phyloP scores from a whole-genome alignment of 176 grass and related monocot species.

The Zea mays region Zm-B73-REFERENCE-NAM-5.0 NC_050100.1:99956001-99956500 shows the following conservation, averaged over 20 bases:
- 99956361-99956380: no score
- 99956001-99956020: slow-evolving; percentile 20
- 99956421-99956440: no score
- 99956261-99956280: neutral
- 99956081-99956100: neutral
- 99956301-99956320: neutral
- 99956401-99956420: no score
- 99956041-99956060: slow-evolving; percentile 14
- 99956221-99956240: neutral
- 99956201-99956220: slow-evolving; percentile 14
- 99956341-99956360: no score
- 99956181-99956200: neutral
- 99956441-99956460: no score
- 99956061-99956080: neutral
- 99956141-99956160: slow-evolving; percentile 5
- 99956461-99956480: no score
- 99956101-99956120: neutral
- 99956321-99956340: no score
- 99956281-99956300: neutral
- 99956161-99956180: neutral
- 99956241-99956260: neutral
- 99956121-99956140: slow-evolving; percentile 8
- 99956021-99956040: slow-evolving; percentile 2
- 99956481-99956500: no score
- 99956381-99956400: no score